Conservation (phyloP, 768 basidiomycete species). For the Russula abietina region DNA sequence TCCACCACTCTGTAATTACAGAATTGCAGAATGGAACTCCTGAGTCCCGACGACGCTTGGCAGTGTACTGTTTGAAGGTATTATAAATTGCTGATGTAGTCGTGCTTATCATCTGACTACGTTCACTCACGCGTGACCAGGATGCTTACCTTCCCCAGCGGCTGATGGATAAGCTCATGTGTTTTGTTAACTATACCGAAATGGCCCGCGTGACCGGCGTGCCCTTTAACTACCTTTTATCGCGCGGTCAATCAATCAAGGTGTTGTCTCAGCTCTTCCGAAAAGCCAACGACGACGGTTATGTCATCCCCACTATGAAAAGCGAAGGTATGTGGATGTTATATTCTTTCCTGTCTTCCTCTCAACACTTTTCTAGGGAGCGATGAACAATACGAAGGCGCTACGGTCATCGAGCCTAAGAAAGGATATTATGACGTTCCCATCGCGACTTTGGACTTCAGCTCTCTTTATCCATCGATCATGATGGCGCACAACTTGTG, state of each 20-base stretch:
- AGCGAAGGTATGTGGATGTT: conserved; percentile 61
- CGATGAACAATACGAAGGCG: conserved; percentile 98
- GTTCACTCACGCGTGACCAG: conserved; percentile 35
- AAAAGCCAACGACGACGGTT: conserved; percentile 86
- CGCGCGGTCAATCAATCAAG: conserved; percentile 97
- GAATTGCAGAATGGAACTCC: conserved; percentile 95
- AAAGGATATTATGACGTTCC: conserved; percentile 95
- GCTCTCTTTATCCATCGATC: conserved; percentile 96
- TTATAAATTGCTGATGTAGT: neutral
- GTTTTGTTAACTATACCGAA: conserved; percentile 95
- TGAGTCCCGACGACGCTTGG: conserved; percentile 85
- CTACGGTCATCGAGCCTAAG: conserved; percentile 95
- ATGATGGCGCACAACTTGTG: conserved; percentile 99
- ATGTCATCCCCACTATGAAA: conserved; percentile 80
- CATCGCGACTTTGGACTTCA: conserved; percentile 97
- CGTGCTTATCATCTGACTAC: neutral
- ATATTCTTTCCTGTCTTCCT: neutral
- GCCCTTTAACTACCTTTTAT: conserved; percentile 91
- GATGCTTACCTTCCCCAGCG: conserved; percentile 98
- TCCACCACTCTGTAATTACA: conserved; percentile 97
- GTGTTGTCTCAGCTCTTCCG: conserved; percentile 94
- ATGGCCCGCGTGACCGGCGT: conserved; percentile 99
- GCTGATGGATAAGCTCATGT: conserved; percentile 96
- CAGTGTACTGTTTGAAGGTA: conserved; percentile 98
- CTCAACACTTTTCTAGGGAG: conserved; percentile 43